A percentile compares a stretch with the other conserved stretches of the same genome.
Evolutionary conservation across 257 asterid species (phyloP).

Genomic region (Solanum tarijense): DNA sequence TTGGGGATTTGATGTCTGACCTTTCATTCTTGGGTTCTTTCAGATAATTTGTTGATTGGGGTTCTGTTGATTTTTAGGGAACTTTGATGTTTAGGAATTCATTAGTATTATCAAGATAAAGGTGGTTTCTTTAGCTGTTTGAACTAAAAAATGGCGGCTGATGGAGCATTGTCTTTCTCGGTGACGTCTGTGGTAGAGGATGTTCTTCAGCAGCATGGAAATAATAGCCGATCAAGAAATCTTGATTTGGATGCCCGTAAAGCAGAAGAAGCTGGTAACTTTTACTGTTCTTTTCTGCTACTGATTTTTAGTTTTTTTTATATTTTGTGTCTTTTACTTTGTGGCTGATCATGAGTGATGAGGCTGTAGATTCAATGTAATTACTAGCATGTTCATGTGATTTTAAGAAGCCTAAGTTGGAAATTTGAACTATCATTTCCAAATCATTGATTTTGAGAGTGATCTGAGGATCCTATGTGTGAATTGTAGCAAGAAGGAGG

Average conservation of each 20-base stretch:
- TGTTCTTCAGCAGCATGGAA: constrained; percentile 89
- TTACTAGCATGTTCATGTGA: not conserved
- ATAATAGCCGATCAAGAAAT: constrained; percentile 34
- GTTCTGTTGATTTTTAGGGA: constrained; percentile 4
- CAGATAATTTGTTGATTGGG: not conserved
- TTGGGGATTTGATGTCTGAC: not conserved
- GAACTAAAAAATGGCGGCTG: constrained; percentile 35
- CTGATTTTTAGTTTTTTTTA: not conserved
- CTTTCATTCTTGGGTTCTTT: not conserved
- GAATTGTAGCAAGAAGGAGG: constrained; percentile 61
- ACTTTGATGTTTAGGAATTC: constrained; percentile 12
- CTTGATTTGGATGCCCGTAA: constrained; percentile 89
- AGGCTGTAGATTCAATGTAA: not conserved
- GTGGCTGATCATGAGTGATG: not conserved
- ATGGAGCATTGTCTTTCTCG: constrained; percentile 55
- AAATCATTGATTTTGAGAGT: not conserved
- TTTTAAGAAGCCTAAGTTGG: not conserved
- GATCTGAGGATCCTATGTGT: not conserved
- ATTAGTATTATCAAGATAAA: not conserved
- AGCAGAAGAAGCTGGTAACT: constrained; percentile 91
- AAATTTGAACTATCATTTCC: not conserved
- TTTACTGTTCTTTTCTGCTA: not conserved
- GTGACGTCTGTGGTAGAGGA: constrained; percentile 87
- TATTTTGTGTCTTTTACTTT: not conserved
- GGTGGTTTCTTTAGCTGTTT: not conserved